These are phyloP conservation scores for Trichosporon coremiiforme DNA, from an alignment of 1,284 basidiomycete genomes.

Conservation along the genomic window DNA sequence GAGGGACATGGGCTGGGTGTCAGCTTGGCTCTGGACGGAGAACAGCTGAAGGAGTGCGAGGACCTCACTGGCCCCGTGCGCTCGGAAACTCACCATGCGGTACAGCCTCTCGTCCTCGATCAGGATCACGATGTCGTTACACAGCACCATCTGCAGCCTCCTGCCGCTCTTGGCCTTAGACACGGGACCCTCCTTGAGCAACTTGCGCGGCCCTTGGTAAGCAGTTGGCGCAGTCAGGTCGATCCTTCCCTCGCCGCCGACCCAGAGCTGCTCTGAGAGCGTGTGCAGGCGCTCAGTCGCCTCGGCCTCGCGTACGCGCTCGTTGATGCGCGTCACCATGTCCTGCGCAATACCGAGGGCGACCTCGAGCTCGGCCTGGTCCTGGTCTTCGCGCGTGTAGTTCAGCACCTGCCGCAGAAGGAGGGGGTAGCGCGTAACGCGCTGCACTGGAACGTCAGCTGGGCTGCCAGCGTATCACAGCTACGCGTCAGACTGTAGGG, in stretches of 20 bases:
- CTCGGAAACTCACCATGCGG: conserved; percentile 69
- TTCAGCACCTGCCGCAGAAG: conserved; percentile 79
- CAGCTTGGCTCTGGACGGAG: conserved; percentile 59
- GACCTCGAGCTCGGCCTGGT: conserved; percentile 62
- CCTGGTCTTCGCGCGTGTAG: conserved; percentile 67
- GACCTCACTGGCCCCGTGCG: no score
- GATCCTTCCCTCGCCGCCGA: conserved; percentile 75
- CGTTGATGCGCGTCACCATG: conserved; percentile 80
- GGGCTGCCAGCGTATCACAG: not conserved
- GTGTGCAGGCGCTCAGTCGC: conserved; percentile 69
- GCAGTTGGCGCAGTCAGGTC: conserved; percentile 88
- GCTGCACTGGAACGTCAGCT: conserved; percentile 70
- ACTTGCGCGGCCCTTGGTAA: conserved; percentile 70
- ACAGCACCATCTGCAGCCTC: conserved; percentile 73
- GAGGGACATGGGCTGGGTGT: conserved; percentile 59
- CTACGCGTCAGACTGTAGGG: no score
- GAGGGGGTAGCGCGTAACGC: conserved; percentile 87
- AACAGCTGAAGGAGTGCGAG: not conserved
- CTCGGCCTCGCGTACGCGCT: conserved; percentile 83
- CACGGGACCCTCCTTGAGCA: conserved; percentile 77
- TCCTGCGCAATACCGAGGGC: conserved; percentile 70
- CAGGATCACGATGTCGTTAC: conserved; percentile 77
- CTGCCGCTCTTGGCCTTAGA: conserved; percentile 81
- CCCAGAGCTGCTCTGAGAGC: conserved; percentile 78
- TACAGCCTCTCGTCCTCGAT: conserved; percentile 74